phyloP scores from a whole-genome alignment of 768 basidiomycete genomes.

The Termitomyces sp. region DNA sequence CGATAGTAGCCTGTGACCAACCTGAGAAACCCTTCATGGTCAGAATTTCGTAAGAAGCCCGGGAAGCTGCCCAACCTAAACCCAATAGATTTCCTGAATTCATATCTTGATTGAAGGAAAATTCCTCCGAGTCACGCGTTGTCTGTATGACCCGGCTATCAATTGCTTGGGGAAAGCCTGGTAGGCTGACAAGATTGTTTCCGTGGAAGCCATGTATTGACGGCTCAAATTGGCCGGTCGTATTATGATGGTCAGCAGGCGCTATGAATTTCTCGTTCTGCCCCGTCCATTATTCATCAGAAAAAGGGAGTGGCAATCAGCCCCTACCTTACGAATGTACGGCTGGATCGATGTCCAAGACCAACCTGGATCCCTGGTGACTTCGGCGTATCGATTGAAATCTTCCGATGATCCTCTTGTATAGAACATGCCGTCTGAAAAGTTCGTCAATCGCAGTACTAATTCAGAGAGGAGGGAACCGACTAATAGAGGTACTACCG shows the following conservation, averaged over 20 bases:
- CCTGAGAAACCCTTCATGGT: slow-evolving; percentile 13
- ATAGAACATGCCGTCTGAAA: slow-evolving; percentile 28
- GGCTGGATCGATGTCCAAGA: slow-evolving; percentile 26
- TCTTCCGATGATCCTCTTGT: slow-evolving; percentile 30
- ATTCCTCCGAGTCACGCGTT: slow-evolving; percentile 25
- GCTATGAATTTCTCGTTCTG: slow-evolving; percentile 31
- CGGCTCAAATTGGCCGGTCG: slow-evolving; percentile 28
- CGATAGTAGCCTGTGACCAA: slow-evolving; percentile 25
- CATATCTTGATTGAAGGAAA: slow-evolving; percentile 23
- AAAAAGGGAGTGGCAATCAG: background rate
- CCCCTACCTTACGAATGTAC: slow-evolving; percentile 24
- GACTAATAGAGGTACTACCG: slow-evolving; percentile 28
- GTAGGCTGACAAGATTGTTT: slow-evolving; percentile 26
- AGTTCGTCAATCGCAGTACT: background rate
- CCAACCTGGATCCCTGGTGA: slow-evolving; percentile 30
- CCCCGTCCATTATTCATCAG: background rate
- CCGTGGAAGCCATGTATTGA: slow-evolving; percentile 28
- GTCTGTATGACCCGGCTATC: slow-evolving; percentile 27
- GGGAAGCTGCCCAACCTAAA: slow-evolving; percentile 18
- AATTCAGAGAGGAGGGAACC: background rate
- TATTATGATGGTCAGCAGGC: slow-evolving; percentile 33
- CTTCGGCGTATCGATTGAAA: slow-evolving; percentile 26
- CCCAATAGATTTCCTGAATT: slow-evolving; percentile 25
- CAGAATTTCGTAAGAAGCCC: background rate
- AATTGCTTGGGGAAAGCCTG: slow-evolving; percentile 26